phyloP scores from a whole-genome alignment of 2,329 filamentous ascomycete species.

The Aspergillus sp. region DNA sequence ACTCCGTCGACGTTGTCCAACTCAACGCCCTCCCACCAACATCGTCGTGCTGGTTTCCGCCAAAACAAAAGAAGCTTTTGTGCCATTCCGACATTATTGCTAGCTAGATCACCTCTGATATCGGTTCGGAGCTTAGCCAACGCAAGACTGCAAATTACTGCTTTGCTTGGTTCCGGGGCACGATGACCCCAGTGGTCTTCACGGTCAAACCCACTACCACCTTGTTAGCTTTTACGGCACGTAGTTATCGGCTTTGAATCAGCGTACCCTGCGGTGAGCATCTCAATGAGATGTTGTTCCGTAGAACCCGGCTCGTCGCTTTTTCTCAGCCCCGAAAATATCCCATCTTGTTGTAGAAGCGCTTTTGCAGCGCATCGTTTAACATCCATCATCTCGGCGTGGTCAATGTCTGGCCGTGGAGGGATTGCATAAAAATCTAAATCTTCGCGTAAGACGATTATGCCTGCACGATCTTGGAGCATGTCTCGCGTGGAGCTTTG shows the following conservation, averaged over 20 bases:
- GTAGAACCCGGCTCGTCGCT: conserved; percentile 96
- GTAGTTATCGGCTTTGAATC: neutral
- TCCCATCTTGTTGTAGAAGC: conserved; percentile 85
- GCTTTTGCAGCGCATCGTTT: conserved; percentile 88
- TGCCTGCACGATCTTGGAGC: conserved; percentile 85
- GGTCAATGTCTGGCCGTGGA: conserved; percentile 77
- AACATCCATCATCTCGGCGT: conserved; percentile 90
- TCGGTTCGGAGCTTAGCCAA: conserved; percentile 91
- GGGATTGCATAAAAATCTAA: conserved; percentile 97
- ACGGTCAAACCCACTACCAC: conserved; percentile 83
- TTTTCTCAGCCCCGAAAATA: conserved; percentile 91
- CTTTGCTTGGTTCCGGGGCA: conserved; percentile 96
- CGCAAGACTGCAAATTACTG: conserved; percentile 94
- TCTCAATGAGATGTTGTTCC: conserved; percentile 97
- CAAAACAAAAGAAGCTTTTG: conserved; percentile 97
- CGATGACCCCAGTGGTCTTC: conserved; percentile 95
- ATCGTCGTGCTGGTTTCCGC: conserved; percentile 92
- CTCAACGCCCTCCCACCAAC: conserved; percentile 99
- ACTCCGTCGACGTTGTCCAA: conserved; percentile 86
- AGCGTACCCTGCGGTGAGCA: conserved; percentile 93
- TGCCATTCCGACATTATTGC: conserved; percentile 86
- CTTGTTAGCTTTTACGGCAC: conserved; percentile 14
- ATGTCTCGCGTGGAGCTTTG: conserved; percentile 70
- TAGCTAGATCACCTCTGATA: conserved; percentile 73
- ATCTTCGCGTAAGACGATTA: conserved; percentile 94